Evolutionary conservation across 352 stramenopile species (phyloP).

Genomic region (Phytopythium montanum): DNA sequence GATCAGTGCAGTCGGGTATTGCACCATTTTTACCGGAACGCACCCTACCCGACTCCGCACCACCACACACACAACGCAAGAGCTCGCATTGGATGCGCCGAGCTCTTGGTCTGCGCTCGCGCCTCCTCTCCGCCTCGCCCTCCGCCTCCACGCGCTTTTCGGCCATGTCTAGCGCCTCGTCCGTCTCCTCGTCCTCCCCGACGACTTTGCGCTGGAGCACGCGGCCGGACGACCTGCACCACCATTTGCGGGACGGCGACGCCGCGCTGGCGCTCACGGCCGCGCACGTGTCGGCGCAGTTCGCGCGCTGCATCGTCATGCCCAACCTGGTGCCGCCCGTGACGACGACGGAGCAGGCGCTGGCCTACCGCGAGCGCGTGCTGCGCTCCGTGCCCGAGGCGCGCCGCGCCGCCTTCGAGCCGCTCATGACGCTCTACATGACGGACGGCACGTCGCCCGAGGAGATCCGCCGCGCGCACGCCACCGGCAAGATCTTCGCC

Average conservation of each 20-base stretch:
- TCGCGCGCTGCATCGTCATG: slow-evolving; percentile 95
- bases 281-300: slow-evolving; percentile 75
- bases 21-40: neutral
- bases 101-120: neutral
- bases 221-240: slow-evolving; percentile 96
- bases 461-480: slow-evolving; percentile 92
- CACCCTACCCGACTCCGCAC: neutral
- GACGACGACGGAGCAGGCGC: slow-evolving; percentile 91
- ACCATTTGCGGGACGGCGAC: slow-evolving; percentile 95
- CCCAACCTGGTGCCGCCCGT: slow-evolving; percentile 98
- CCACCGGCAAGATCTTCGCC: slow-evolving; percentile 89
- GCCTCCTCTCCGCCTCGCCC: neutral
- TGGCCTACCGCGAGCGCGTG: slow-evolving; percentile 97
- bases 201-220: slow-evolving; percentile 39
- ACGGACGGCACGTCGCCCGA: slow-evolving; percentile 96
- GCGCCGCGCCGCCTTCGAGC: slow-evolving; percentile 74
- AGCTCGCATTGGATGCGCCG: neutral
- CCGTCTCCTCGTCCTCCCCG: neutral
- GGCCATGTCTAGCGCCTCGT: neutral
- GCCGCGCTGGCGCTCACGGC: slow-evolving; percentile 79
- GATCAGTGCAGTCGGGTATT: neutral
- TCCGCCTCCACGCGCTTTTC: slow-evolving; percentile 6
- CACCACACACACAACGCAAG: neutral
- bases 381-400: slow-evolving; percentile 75
- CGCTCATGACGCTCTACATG: slow-evolving; percentile 98